Base-by-base conservation (phyloP, 2,329 filamentous ascomycete species). In the Alternaria novae-zelandiae region DNA sequence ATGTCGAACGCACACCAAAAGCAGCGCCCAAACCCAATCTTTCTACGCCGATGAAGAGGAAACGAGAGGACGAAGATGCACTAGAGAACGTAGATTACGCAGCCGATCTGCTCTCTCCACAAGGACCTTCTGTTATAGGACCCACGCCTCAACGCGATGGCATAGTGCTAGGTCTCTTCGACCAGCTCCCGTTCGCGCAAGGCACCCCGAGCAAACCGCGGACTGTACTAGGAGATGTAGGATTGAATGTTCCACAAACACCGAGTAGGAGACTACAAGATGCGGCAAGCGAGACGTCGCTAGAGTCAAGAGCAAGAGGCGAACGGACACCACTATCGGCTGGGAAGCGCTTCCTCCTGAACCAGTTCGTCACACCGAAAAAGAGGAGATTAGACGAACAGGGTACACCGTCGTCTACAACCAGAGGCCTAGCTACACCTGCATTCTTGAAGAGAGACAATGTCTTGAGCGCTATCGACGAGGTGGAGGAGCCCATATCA, bases 121-220 rank as follows among this genome's bases (percentile, higher is more conserved):
- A 78, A 65, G 74, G 74, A 6, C 77, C 76, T 47, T 58, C 67
- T 10, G 67, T 78, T 45, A 86, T 96, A 64, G 91, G 91, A 3
- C 92, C 92, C 2, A 96, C 92, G 12, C 92, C 92, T 4, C 92
- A 95, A 73, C 88, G 89, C 65, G 91, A 95, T 76, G 92, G 92
- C 26, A 87, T 88, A 20, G 89, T 94, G 1, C 83, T 96, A 3
- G 91, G 92, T 5, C 81, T 96, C 17, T 96, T 96, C 75, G 92
- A 95, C 74, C 80, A 91, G 11, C 81, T 93, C 8, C 86, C 87
- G 1, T 85, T 86, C 30, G 50, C 47, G 15, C 28, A 50, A 6
- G 85, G 82, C 54, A 83, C 80, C 28, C 80, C 81, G 7, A 81
- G 76, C 59, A 80, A 77, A 70, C 63, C 64, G 47, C 71, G 74